A percentile compares a stretch with the other conserved stretches of the same genome.
Evolutionary conservation across 495 filamentous ascomycete species (phyloP).

Genomic region (Hypomontagnella submonticulosa): DNA sequence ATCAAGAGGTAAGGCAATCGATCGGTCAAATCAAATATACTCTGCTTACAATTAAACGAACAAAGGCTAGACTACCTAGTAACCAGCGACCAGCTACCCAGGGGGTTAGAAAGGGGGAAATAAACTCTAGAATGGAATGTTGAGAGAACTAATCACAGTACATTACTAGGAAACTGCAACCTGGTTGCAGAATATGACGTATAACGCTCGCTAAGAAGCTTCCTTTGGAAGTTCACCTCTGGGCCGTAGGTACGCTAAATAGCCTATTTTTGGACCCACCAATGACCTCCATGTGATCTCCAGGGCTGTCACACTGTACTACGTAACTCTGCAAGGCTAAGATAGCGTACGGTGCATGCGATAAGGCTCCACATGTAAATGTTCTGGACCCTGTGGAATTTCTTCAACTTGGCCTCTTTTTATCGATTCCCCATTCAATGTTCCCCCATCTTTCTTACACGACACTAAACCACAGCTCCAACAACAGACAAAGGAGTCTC

Average conservation of each 20-base stretch:
- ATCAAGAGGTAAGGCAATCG: too few species aligned
- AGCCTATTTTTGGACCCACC: conserved; percentile 19
- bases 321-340: conserved; percentile 23
- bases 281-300: conserved; percentile 2
- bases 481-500: background rate
- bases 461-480: background rate
- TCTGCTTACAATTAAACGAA: too few species aligned
- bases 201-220: background rate
- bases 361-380: conserved; percentile 28
- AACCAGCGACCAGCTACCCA: too few species aligned
- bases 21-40: too few species aligned
- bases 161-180: too few species aligned
- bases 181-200: conserved; percentile 1
- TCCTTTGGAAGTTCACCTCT: too few species aligned
- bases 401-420: conserved; percentile 31
- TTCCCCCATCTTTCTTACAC: background rate
- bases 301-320: conserved; percentile 22
- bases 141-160: background rate
- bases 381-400: conserved; percentile 17
- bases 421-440: conserved; percentile 1
- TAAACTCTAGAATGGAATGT: background rate
- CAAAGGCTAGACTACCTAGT: too few species aligned
- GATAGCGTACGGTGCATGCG: conserved; percentile 9
- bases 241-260: too few species aligned
- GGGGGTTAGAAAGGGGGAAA: background rate